Base-by-base conservation (phyloP, 306 rosid genomes). In the Quercus variabilis region DNA sequence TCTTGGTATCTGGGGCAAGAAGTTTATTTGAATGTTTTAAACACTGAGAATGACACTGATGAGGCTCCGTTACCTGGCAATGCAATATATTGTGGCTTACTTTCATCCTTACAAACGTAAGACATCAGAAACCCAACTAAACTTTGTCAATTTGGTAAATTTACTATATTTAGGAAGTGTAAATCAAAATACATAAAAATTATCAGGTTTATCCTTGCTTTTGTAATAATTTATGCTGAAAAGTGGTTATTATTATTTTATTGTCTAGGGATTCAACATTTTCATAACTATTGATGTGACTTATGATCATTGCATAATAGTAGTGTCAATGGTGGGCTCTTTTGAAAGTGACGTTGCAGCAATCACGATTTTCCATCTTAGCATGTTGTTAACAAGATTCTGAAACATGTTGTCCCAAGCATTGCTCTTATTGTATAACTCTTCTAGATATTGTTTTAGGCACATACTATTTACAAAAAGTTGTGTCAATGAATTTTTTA, bases 1-100 rank as follows among this genome's bases (percentile, higher is more conserved):
- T 92, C 98, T 19, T 89, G 98, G 98, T 88, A 94, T 83, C 86
- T 92, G 1, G 98, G 98, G 64, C 94, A 94, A 86, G 98, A 94
- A 83, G 85, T 85, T 77, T 94, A 94, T 67, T 67, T 94, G 77
- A 89, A 88, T 20, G 89, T 92, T 54, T 80, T 90, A 33, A 92
- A 92, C 88, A 88, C 87, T 3, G 96, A 94, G 87, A 62, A 14
- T 30, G 97, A 94, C 72, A 7, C 18, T 56, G 5, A 74, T 11
- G 98, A 88, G 74, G 14, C 23, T 73, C 3, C 91, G 64, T 77
- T 91, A 76, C 98, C 98, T 56, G 85, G 85, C 23, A 92, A 92
- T 81, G 80, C 87, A 76, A 92, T 94, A 72, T 94, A 82, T 51
- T 94, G 98, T 74, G 98, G 98, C 73, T 60, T 92, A 67, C 98